Conservation (phyloP, 345 rosid genomes). For the Citrus mangshanensis region DNA sequence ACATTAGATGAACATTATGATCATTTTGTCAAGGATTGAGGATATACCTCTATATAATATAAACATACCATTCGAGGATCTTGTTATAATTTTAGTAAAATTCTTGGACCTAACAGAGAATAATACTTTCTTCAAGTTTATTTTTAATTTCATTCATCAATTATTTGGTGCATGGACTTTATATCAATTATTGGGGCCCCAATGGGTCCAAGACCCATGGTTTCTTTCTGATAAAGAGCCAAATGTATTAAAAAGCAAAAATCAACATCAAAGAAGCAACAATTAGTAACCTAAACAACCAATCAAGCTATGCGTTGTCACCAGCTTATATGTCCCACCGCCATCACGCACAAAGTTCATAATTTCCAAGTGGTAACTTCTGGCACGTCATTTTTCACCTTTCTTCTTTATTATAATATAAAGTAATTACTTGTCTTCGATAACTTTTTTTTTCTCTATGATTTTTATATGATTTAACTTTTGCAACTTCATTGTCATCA, state of each 20-base stretch:
- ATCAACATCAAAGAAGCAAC: neutral
- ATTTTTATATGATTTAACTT: neutral
- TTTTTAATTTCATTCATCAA: neutral
- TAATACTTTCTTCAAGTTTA: neutral
- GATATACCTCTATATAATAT: neutral
- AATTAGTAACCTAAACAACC: conserved; percentile 8
- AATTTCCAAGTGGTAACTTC: neutral
- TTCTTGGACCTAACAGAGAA: neutral
- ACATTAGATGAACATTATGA: neutral
- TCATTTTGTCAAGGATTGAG: neutral
- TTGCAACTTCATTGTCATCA: neutral
- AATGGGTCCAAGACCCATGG: neutral
- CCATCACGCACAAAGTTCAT: neutral
- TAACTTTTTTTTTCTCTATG: neutral
- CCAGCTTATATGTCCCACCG: conserved; percentile 9
- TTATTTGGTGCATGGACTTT: conserved; percentile 6
- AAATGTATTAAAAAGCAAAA: neutral
- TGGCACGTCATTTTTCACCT: conserved; percentile 8
- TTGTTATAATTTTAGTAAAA: neutral
- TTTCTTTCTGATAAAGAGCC: conserved; percentile 1
- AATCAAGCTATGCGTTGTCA: conserved; percentile 7
- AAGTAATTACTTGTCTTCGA: neutral
- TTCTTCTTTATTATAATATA: neutral
- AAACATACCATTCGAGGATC: neutral
- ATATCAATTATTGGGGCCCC: conserved; percentile 25